Conservation (phyloP, 2,329 filamentous ascomycete species). For the Rugonectria rugulosa region DNA sequence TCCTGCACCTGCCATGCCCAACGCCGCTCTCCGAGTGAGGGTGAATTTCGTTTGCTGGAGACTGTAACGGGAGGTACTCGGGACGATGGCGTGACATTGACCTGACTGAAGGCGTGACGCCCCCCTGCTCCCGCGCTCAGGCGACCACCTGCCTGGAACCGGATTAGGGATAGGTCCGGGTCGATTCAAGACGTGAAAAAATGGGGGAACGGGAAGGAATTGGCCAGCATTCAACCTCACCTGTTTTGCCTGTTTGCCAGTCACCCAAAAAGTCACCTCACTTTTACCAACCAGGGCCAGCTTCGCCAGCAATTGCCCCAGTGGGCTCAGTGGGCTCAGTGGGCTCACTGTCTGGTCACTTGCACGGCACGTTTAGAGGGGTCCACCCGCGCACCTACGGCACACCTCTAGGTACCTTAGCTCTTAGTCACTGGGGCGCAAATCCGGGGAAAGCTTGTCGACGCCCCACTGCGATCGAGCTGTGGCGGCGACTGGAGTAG, state of each 20-base stretch:
- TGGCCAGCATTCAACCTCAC: too few species aligned
- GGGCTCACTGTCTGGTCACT: conserved; percentile 23
- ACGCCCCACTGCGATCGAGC: conserved; percentile 38
- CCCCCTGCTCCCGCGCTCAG: conserved; percentile 38
- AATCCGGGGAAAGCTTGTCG: conserved; percentile 48
- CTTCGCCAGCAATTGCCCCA: too few species aligned
- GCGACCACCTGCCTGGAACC: conserved; percentile 32
- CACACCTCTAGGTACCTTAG: too few species aligned
- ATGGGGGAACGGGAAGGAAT: too few species aligned
- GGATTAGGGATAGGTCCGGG: conserved; percentile 35
- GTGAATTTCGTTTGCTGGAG: conserved; percentile 16
- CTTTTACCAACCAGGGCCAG: too few species aligned
- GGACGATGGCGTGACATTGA: conserved; percentile 43
- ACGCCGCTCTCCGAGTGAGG: conserved; percentile 28
- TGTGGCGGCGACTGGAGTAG: conserved; percentile 32
- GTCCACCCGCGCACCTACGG: neutral
- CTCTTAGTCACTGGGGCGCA: conserved; percentile 32
- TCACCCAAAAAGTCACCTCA: too few species aligned
- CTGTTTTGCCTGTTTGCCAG: too few species aligned
- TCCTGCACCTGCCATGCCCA: conserved; percentile 20
- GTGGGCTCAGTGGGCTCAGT: conserved; percentile 6
- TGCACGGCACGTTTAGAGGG: conserved; percentile 29
- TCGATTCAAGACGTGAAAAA: too few species aligned
- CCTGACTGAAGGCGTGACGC: conserved; percentile 41
- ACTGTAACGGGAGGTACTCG: conserved; percentile 17